Evolutionary conservation across 768 basidiomycete genomes (phyloP), one percentile per base, ranked within the genome.

Genomic region (Termitomyces sp.): DNA sequence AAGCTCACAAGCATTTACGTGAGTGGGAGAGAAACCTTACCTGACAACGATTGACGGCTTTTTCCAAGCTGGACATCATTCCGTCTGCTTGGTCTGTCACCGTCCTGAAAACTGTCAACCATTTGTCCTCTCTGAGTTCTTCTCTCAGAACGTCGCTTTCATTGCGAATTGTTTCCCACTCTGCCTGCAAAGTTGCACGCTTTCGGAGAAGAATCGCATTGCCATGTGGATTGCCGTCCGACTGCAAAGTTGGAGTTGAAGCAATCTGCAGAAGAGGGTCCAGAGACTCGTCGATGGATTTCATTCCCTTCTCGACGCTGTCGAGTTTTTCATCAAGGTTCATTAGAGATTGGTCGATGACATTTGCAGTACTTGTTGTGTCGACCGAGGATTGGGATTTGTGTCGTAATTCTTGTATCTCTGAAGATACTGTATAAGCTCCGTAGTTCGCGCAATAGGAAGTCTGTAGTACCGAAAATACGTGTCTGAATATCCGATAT

Each of bases 11-110:
- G 62, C 57, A 28, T 34, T 54, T 16, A 29, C 12, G 34, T n/a
- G n/a, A 26, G 45, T 8, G 36, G 50, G 50, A 39, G 36, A 49
- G 29, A 53, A 41, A 8, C 68, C 85, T 61, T 65, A 92, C 93
- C 77, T 92, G 89, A 76, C 93, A 95, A 62, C 90, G 85, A 65
- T 86, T 86, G 45, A 96, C 86, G 9, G 91, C 93, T 71, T 96
- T 98, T 75, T 98, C 92, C 63, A 99, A 74, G 66, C 91, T 92
- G 29, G 84, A 84, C 93, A 98, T 96, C 96, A 98, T 97, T 26
- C 92, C 93, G 69, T 94, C 92, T 44, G 96, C 95, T 70, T 98
- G 95, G 66, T 94, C 89, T 44, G 92, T 87, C 57, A 94, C 91
- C 5, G 92, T 95, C 62, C 94, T 83, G 73, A 98, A 98, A 22